These are phyloP conservation scores for Trichoderma sp. DNA, from an alignment of 2,329 filamentous ascomycete species.

Conservation along the genomic window DNA sequence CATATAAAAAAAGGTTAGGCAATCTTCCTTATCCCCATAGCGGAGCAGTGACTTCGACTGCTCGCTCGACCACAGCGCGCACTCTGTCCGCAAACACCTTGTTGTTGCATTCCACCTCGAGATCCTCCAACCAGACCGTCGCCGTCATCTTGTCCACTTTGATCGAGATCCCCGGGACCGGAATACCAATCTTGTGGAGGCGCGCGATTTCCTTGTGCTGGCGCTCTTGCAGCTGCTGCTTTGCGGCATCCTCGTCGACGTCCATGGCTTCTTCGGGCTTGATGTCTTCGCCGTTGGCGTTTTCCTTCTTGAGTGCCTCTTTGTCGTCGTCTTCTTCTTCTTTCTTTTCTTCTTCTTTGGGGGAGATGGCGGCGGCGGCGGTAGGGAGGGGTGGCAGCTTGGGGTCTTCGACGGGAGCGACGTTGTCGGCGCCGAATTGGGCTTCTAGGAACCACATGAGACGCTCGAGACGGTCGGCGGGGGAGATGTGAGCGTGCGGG, in stretches of 20 bases:
- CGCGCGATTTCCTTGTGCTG: conserved; percentile 70
- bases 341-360: conserved; percentile 24
- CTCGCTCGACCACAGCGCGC: conserved; percentile 83
- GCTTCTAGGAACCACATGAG: conserved; percentile 96
- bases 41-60: conserved; percentile 80
- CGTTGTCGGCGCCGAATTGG: conserved; percentile 83
- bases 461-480: conserved; percentile 75
- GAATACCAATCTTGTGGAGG: conserved; percentile 79
- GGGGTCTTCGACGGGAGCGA: conserved; percentile 70
- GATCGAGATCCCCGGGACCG: conserved; percentile 84
- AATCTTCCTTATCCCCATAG: conserved; percentile 51
- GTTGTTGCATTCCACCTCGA: conserved; percentile 84
- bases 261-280: background rate
- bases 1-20: background rate
- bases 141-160: conserved; percentile 84
- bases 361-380: background rate
- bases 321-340: background rate
- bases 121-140: conserved; percentile 84
- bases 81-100: conserved; percentile 79
- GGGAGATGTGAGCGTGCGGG: conserved; percentile 67
- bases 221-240: conserved; percentile 47
- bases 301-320: background rate
- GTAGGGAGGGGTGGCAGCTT: conserved; percentile 45
- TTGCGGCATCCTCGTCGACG: background rate
- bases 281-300: background rate